Conservation (phyloP, 2,329 filamentous ascomycete species). For the Conoideocrella luteorostrata region DNA sequence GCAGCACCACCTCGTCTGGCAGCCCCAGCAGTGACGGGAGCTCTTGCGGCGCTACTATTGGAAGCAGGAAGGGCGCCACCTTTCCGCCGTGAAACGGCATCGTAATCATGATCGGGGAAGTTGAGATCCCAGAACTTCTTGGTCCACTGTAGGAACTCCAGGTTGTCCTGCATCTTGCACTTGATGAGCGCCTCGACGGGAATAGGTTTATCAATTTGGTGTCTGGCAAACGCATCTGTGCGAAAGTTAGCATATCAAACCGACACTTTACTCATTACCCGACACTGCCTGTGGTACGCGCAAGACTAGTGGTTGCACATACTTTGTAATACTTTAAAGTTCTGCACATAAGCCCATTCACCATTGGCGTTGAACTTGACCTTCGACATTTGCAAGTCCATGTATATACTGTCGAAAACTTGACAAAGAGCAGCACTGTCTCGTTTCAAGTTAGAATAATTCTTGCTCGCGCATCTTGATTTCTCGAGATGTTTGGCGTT, state of each 20-base stretch:
- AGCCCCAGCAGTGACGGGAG: conserved; percentile 44
- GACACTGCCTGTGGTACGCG: neutral
- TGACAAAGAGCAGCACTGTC: conserved; percentile 88
- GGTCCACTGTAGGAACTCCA: conserved; percentile 95
- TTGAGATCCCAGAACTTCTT: conserved; percentile 98
- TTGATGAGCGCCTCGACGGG: conserved; percentile 86
- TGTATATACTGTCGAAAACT: conserved; percentile 96
- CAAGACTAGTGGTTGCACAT: no score
- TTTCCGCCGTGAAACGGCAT: conserved; percentile 79
- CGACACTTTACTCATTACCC: no score
- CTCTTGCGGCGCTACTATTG: conserved; percentile 30
- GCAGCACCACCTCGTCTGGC: conserved; percentile 54
- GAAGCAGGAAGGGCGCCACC: conserved; percentile 56
- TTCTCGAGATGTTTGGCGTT: no score
- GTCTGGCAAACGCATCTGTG: conserved; percentile 73
- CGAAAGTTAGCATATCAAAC: conserved; percentile 9
- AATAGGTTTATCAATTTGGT: conserved; percentile 82
- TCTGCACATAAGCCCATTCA: conserved; percentile 96
- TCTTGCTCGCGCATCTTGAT: no score
- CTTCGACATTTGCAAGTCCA: conserved; percentile 86
- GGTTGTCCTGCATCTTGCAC: conserved; percentile 99
- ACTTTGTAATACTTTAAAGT: conserved; percentile 98
- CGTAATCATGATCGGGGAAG: conserved; percentile 95
- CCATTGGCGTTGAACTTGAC: conserved; percentile 98
- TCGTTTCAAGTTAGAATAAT: neutral